phyloP scores from a whole-genome alignment of 2,329 filamentous ascomycete genomes.

The Aspergillus calidoustus region DNA sequence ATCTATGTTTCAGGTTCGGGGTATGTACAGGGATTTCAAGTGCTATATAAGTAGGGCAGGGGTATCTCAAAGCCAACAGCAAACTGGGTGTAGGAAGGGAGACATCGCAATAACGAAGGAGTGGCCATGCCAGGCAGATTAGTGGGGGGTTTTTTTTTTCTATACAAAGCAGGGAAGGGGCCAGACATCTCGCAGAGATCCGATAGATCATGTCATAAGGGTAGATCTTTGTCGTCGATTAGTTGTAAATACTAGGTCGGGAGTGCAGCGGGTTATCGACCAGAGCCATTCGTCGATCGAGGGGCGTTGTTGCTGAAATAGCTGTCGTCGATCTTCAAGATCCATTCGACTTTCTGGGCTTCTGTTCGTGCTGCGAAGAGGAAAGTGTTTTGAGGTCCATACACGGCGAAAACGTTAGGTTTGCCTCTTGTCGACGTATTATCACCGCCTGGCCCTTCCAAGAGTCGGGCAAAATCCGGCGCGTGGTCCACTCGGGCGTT shows the following conservation, averaged over 20 bases:
- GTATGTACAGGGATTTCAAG: constrained; percentile 40
- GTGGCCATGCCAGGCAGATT: constrained; percentile 7
- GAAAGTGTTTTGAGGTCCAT: constrained; percentile 93
- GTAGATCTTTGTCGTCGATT: constrained; percentile 10
- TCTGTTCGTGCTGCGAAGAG: constrained; percentile 89
- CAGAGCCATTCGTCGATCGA: constrained; percentile 31
- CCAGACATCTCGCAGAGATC: constrained; percentile 13
- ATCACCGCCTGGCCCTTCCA: constrained; percentile 58
- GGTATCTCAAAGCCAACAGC: constrained; percentile 43
- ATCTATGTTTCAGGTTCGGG: constrained; percentile 31
- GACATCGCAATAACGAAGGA: constrained; percentile 4
- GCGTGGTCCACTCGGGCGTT: constrained; percentile 92
- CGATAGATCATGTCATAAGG: constrained; percentile 17
- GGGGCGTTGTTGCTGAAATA: constrained; percentile 54
- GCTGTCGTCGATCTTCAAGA: constrained; percentile 89
- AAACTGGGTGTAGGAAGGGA: not conserved
- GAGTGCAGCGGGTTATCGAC: constrained; percentile 19
- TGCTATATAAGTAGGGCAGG: constrained; percentile 34
- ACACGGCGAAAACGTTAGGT: constrained; percentile 87
- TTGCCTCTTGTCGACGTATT: constrained; percentile 50
- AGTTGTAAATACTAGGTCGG: constrained; percentile 2
- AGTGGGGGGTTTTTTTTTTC: not conserved
- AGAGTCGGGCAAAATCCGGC: constrained; percentile 80
- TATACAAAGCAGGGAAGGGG: constrained; percentile 7
- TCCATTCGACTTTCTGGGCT: constrained; percentile 95